Conservation (phyloP, 2,329 filamentous ascomycete species). For the Hirsutella minnesotensis region DNA sequence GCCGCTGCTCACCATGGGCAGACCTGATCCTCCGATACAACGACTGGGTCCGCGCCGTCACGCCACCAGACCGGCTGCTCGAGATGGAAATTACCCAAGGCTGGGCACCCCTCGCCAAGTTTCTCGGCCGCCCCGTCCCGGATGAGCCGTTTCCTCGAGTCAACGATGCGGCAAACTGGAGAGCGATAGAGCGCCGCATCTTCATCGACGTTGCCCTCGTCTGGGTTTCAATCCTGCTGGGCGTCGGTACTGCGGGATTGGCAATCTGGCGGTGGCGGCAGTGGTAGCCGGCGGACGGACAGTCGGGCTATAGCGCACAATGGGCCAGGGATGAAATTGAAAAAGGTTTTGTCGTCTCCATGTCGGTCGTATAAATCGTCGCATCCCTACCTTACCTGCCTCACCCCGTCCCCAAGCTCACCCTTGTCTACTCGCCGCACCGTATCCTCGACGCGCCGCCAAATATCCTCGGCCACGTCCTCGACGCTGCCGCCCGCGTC, state of each 20-base stretch:
- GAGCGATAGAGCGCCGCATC: not conserved
- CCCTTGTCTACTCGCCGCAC: slow-evolving; percentile 38
- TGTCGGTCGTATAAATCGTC: not conserved
- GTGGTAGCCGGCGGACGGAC: too few relatives aligned
- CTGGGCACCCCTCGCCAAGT: slow-evolving; percentile 19
- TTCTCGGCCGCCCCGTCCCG: slow-evolving; percentile 14
- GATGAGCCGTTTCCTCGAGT: slow-evolving; percentile 14
- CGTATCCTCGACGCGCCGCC: slow-evolving; percentile 34
- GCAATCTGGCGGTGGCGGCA: slow-evolving; percentile 7
- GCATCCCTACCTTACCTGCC: slow-evolving; percentile 21
- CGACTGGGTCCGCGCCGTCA: too few relatives aligned
- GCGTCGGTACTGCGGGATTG: slow-evolving; percentile 18
- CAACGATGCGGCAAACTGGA: slow-evolving; percentile 12
- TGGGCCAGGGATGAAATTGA: too few relatives aligned
- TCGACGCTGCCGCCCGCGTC: slow-evolving; percentile 43
- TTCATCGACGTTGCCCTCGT: not conserved
- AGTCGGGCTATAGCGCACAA: too few relatives aligned
- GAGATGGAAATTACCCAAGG: too few relatives aligned
- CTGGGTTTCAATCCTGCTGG: slow-evolving; percentile 1
- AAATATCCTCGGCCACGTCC: slow-evolving; percentile 44
- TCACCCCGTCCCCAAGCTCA: slow-evolving; percentile 32
- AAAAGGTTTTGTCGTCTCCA: too few relatives aligned
- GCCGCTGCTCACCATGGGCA: too few relatives aligned
- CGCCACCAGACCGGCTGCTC: too few relatives aligned
- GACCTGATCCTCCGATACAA: too few relatives aligned